Conservation (phyloP, 441 rosid species). For the Aleurites moluccanus region DNA sequence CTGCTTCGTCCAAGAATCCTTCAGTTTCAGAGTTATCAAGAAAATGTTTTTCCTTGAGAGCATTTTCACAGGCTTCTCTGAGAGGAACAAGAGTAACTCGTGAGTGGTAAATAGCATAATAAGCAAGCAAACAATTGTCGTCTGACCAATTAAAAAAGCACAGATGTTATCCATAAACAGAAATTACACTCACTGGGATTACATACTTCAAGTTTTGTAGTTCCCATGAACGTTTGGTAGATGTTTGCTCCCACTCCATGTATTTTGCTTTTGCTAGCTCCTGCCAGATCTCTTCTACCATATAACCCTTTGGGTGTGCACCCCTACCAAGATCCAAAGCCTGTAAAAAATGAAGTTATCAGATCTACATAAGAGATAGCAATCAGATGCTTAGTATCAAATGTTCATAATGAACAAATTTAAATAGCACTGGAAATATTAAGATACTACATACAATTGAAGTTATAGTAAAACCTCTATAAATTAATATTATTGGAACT, state of each 20-base stretch:
- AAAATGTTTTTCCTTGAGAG: constrained; percentile 63
- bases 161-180: background rate
- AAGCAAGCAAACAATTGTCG: background rate
- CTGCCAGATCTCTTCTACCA: constrained; percentile 91
- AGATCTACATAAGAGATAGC: background rate
- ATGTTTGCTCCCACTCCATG: constrained; percentile 70
- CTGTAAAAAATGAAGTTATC: constrained; percentile 28
- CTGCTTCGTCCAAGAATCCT: constrained; percentile 49
- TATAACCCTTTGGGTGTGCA: constrained; percentile 56
- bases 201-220: constrained; percentile 85
- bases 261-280: constrained; percentile 88
- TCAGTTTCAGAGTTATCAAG: constrained; percentile 49
- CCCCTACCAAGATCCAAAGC: constrained; percentile 89
- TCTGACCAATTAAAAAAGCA: background rate
- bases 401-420: background rate
- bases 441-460: background rate
- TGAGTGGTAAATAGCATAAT: constrained; percentile 17
- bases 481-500: no score
- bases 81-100: constrained; percentile 23
- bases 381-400: background rate
- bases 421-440: background rate
- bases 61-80: constrained; percentile 80
- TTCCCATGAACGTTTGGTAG: constrained; percentile 67
- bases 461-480: no score
- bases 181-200: constrained; percentile 35